These are phyloP conservation scores for Amaranthus cruentus DNA, from an alignment of 148 eudicot species.

Conservation along the genomic window DNA sequence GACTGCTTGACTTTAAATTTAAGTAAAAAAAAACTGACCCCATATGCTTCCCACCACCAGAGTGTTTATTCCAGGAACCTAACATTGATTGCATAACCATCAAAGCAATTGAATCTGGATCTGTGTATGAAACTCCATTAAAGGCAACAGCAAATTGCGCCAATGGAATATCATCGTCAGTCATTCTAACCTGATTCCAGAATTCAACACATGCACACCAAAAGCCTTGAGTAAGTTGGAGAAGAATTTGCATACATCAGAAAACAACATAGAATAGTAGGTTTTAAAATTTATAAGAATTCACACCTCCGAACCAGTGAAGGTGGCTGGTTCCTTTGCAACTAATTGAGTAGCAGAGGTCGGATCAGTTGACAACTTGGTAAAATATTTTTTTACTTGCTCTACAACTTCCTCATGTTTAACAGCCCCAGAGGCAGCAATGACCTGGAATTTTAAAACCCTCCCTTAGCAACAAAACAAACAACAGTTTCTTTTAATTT, in stretches of 20 bases:
- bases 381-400: slow-evolving; percentile 60
- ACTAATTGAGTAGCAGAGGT: slow-evolving; percentile 70
- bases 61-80: slow-evolving; percentile 78
- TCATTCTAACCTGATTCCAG: slow-evolving; percentile 61
- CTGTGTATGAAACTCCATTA: slow-evolving; percentile 90
- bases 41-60: slow-evolving; percentile 86
- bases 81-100: slow-evolving; percentile 91
- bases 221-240: not conserved
- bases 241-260: slow-evolving; percentile 8
- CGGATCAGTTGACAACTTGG: slow-evolving; percentile 64
- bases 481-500: not conserved
- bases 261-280: not conserved
- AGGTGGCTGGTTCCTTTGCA: slow-evolving; percentile 68
- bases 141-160: slow-evolving; percentile 95
- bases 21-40: slow-evolving; percentile 44
- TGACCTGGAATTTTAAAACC: slow-evolving; percentile 43
- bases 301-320: slow-evolving; percentile 94
- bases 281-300: not conserved
- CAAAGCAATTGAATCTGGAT: slow-evolving; percentile 92
- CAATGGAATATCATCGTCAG: slow-evolving; percentile 75
- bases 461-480: slow-evolving; percentile 1
- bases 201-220: not conserved
- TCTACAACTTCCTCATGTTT: slow-evolving; percentile 82
- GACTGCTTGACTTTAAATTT: not conserved
- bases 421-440: slow-evolving; percentile 86